phyloP scores from a whole-genome alignment of 371 early-diverging fungal species.

The Lichtheimia hyalospora region DNA sequence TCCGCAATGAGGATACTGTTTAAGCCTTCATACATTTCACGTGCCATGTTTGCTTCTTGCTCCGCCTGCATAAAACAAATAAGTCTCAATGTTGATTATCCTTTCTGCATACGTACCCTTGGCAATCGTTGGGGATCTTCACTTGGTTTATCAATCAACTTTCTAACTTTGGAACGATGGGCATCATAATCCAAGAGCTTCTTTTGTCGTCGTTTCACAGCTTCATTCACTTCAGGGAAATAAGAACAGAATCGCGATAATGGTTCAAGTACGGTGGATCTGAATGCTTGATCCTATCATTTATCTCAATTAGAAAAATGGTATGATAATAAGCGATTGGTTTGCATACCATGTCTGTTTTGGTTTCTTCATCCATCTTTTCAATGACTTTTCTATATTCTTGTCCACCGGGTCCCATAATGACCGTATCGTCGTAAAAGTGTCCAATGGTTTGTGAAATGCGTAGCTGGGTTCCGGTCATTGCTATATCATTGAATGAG shows the following conservation, averaged over 20 bases:
- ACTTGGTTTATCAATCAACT: conserved; percentile 78
- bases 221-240: conserved; percentile 92
- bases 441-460: conserved; percentile 78
- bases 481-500: conserved; percentile 15
- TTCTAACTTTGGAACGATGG: conserved; percentile 70
- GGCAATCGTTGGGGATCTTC: conserved; percentile 75
- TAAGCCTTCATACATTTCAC: conserved; percentile 78
- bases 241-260: conserved; percentile 81
- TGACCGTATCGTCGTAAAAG: conserved; percentile 61
- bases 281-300: conserved; percentile 74
- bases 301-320: neutral
- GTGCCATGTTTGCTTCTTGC: conserved; percentile 72
- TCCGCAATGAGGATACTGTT: conserved; percentile 82
- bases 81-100: neutral
- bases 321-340: neutral
- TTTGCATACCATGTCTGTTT: conserved; percentile 62
- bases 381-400: conserved; percentile 78
- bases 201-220: conserved; percentile 83
- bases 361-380: conserved; percentile 78
- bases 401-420: conserved; percentile 46
- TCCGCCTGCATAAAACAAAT: conserved; percentile 56
- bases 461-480: conserved; percentile 81
- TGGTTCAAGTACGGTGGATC: conserved; percentile 87
- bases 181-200: conserved; percentile 91
- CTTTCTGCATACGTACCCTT: conserved; percentile 23